Conservation (phyloP, 2,329 filamentous ascomycete genomes). For the Fusarium pseudonygamai region DNA sequence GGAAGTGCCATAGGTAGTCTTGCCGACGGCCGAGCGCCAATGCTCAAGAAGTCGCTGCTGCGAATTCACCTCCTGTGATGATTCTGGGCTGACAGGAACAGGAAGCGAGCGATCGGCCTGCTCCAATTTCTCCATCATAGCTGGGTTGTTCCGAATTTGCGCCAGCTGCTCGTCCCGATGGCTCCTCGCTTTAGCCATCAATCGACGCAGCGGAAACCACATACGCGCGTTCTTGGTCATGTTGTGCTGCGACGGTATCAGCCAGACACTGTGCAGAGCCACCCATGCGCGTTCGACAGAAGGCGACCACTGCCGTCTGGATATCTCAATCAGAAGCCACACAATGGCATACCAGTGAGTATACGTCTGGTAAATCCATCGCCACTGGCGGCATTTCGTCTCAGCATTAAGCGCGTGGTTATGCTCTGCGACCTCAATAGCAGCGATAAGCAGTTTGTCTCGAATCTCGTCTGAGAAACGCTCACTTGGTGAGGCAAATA, state of each 20-base stretch:
- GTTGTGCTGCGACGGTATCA: constrained; percentile 44
- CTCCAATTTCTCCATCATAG: constrained; percentile 43
- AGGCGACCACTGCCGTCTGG: constrained; percentile 56
- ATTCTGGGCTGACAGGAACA: constrained; percentile 44
- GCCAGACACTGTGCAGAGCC: constrained; percentile 55
- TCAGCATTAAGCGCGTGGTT: constrained; percentile 64
- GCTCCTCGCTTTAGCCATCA: constrained; percentile 51
- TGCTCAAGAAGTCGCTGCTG: constrained; percentile 14
- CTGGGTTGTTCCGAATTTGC: constrained; percentile 44
- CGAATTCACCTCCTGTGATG: constrained; percentile 1
- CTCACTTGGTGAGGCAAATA: constrained; percentile 54
- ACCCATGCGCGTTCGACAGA: constrained; percentile 59
- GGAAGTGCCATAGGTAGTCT: fast-evolving
- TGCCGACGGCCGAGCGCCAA: constrained; percentile 24
- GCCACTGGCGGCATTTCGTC: constrained; percentile 59
- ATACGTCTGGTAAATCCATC: constrained; percentile 68
- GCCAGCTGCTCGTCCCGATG: constrained; percentile 51
- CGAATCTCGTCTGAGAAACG: constrained; percentile 52
- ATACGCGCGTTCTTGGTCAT: constrained; percentile 46
- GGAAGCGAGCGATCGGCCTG: constrained; percentile 40
- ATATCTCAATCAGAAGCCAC: constrained; percentile 63
- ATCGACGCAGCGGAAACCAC: constrained; percentile 53
- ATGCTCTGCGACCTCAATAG: constrained; percentile 66
- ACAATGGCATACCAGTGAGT: constrained; percentile 68
- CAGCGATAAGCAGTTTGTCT: constrained; percentile 58